Evolutionary conservation across 2,329 filamentous ascomycete species (phyloP).

Genomic region (Fusarium dimerum): DNA sequence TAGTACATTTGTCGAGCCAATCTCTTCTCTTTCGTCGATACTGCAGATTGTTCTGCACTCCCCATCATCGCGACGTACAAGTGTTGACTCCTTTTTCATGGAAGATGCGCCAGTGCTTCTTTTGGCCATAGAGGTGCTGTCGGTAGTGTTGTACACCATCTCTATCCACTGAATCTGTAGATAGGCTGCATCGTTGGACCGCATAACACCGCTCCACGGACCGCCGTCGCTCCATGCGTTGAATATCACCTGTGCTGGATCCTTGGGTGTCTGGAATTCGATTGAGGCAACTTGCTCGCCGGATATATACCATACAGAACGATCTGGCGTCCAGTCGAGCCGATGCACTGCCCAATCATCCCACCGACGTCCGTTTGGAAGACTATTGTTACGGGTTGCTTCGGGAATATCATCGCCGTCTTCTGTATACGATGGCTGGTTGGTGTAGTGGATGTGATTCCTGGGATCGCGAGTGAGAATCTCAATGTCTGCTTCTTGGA

Average conservation of each 20-base stretch:
- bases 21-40: slow-evolving; percentile 35
- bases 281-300: slow-evolving; percentile 52
- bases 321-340: slow-evolving; percentile 58
- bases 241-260: slow-evolving; percentile 53
- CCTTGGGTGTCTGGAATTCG: slow-evolving; percentile 55
- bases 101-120: slow-evolving; percentile 3
- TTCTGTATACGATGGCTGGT: slow-evolving; percentile 55
- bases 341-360: slow-evolving; percentile 60
- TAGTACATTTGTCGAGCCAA: slow-evolving; percentile 23
- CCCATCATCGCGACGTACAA: slow-evolving; percentile 34
- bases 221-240: slow-evolving; percentile 65
- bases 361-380: slow-evolving; percentile 48
- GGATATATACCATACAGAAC: slow-evolving; percentile 58
- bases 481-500: slow-evolving; percentile 57
- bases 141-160: slow-evolving; percentile 53
- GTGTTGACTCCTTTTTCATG: slow-evolving; percentile 23
- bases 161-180: slow-evolving; percentile 66
- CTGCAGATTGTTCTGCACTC: slow-evolving; percentile 34
- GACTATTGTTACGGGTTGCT: slow-evolving; percentile 49
- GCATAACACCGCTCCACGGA: slow-evolving; percentile 62
- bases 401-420: slow-evolving; percentile 44
- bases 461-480: slow-evolving; percentile 49
- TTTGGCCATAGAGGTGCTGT: slow-evolving; percentile 7
- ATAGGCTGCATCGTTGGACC: slow-evolving; percentile 46
- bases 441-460: slow-evolving; percentile 56